Conservation (phyloP, 2,329 filamentous ascomycete species). For the Exophiala xenobiotica region DNA sequence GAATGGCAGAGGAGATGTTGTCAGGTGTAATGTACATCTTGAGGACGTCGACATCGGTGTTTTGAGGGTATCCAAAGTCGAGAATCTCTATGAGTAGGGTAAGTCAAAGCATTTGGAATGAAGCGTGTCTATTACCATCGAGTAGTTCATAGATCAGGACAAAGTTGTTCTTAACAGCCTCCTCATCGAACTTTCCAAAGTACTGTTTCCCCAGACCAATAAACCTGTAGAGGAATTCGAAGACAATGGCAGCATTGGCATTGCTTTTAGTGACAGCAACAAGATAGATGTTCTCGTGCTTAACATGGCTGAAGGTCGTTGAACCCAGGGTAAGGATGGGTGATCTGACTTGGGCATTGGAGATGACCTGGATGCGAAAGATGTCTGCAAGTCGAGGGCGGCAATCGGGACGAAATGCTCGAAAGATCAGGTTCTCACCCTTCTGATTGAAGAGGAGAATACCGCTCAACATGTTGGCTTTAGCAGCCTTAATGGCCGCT, state of each 20-base stretch:
- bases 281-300: conserved; percentile 98
- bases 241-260: conserved; percentile 95
- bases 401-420: conserved; percentile 97
- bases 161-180: conserved; percentile 99
- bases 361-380: conserved; percentile 99
- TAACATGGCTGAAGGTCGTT: conserved; percentile 99
- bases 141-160: conserved; percentile 96
- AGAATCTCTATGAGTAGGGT: conserved; percentile 70
- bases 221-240: conserved; percentile 94
- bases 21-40: conserved; percentile 99
- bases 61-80: conserved; percentile 98
- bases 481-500: conserved; percentile 9
- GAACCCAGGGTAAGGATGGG: conserved; percentile 95
- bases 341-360: conserved; percentile 94
- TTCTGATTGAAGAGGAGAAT: conserved; percentile 99
- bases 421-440: conserved; percentile 99
- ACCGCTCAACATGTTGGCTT: conserved; percentile 76
- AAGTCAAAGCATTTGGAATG: neutral
- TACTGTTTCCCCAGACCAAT: conserved; percentile 89
- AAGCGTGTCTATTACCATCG: conserved; percentile 61
- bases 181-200: conserved; percentile 98
- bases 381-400: conserved; percentile 95
- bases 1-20: conserved; percentile 80
- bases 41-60: conserved; percentile 95
- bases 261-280: conserved; percentile 98